These are phyloP conservation scores for Brassica hybrid DNA, from an alignment of 441 rosid genomes.

Conservation along the genomic window DNA sequence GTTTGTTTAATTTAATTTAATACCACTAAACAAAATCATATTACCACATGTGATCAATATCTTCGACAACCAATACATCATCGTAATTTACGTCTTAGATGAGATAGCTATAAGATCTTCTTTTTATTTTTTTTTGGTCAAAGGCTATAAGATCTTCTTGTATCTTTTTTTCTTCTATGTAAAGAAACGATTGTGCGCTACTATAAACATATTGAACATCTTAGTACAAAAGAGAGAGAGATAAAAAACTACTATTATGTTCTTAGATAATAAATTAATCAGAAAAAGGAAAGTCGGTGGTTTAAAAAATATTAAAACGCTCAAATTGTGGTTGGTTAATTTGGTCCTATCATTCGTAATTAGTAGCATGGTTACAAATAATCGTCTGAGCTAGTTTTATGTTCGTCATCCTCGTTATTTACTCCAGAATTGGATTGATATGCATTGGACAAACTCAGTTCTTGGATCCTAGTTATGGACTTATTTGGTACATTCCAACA, in stretches of 20 bases:
- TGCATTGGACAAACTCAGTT: conserved; percentile 21
- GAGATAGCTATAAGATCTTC: conserved; percentile 14
- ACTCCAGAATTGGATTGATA: background rate
- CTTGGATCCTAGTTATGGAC: conserved; percentile 28
- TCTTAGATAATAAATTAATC: background rate
- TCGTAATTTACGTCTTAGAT: background rate
- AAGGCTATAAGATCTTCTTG: no score
- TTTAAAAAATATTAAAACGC: conserved; percentile 17
- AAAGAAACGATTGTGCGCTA: background rate
- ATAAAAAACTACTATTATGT: background rate
- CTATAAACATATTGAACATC: background rate
- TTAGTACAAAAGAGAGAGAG: background rate
- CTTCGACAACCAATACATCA: conserved; percentile 17
- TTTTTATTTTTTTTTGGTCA: no score
- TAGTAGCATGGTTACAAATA: background rate
- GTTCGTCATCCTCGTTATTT: conserved; percentile 1
- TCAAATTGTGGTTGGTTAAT: background rate
- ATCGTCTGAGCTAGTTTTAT: background rate
- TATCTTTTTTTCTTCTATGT: background rate
- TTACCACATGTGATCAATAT: conserved; percentile 19
- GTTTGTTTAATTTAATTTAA: background rate
- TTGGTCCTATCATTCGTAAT: background rate
- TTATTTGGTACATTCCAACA: conserved; percentile 26
- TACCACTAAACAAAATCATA: conserved; percentile 3
- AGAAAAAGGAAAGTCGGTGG: conserved; percentile 29